Evolutionary conservation across 2,329 filamentous ascomycete genomes (phyloP).

Genomic region (Arthrobotrys sphaeroides): DNA sequence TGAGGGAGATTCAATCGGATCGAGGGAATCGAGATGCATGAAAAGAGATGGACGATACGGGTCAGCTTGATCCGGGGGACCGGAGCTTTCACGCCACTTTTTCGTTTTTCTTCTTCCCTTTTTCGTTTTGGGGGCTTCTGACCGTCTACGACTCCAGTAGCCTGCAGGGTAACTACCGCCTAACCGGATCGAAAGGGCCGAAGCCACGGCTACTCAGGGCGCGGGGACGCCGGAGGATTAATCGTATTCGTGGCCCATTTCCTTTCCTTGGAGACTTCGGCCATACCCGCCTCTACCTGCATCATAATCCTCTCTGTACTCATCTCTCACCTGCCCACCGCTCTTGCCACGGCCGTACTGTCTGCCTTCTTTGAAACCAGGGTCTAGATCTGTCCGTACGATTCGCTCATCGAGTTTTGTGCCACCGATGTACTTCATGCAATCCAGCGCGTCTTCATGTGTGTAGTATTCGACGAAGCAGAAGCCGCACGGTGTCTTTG

Average conservation of each 20-base stretch:
- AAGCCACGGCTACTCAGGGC: background rate
- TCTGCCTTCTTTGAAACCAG: constrained; percentile 92
- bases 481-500: constrained; percentile 98
- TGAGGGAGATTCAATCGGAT: constrained; percentile 18
- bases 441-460: constrained; percentile 95
- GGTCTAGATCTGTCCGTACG: constrained; percentile 93
- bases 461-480: constrained; percentile 99
- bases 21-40: constrained; percentile 4
- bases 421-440: constrained; percentile 97
- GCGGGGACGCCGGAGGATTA: background rate
- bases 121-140: background rate
- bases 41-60: background rate
- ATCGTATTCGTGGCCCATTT: constrained; percentile 49
- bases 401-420: constrained; percentile 98
- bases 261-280: constrained; percentile 56
- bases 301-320: constrained; percentile 97
- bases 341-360: constrained; percentile 82
- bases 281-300: constrained; percentile 91
- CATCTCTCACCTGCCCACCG: constrained; percentile 94
- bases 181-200: background rate
- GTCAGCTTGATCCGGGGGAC: background rate
- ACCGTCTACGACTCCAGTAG: background rate
- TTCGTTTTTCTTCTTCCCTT: too few species aligned
- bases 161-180: background rate
- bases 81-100: background rate